Conservation (phyloP, 768 basidiomycete genomes). For the Coprinopsis cinerea region DNA sequence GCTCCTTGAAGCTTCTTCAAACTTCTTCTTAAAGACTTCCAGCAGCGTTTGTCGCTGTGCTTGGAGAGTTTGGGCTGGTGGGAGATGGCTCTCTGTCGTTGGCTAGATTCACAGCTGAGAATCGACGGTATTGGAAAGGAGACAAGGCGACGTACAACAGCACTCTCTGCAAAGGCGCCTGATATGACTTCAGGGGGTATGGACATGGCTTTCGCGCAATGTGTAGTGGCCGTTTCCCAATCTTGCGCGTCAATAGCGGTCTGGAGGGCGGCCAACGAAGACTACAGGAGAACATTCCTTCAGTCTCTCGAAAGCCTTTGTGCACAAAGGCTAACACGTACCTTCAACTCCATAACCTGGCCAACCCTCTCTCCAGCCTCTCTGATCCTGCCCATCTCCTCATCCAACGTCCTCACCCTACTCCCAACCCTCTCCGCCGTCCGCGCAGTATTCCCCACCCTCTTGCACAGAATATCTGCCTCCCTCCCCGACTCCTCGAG, state of each 20-base stretch:
- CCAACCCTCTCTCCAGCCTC: slow-evolving; percentile 89
- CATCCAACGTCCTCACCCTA: slow-evolving; percentile 81
- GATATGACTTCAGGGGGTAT: slow-evolving; percentile 72
- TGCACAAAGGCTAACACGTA: slow-evolving; percentile 22
- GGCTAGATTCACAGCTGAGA: slow-evolving; percentile 53
- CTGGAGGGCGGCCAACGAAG: slow-evolving; percentile 42
- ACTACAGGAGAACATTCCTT: slow-evolving; percentile 22
- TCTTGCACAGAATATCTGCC: slow-evolving; percentile 45
- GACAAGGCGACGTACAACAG: slow-evolving; percentile 57
- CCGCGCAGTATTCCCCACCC: slow-evolving; percentile 65
- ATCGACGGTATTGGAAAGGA: background rate
- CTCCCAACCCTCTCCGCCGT: slow-evolving; percentile 90
- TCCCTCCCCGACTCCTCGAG: slow-evolving; percentile 61
- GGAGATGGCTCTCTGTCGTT: slow-evolving; percentile 79
- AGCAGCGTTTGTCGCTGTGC: slow-evolving; percentile 71
- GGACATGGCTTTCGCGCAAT: slow-evolving; percentile 87
- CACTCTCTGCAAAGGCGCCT: slow-evolving; percentile 79
- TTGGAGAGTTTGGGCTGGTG: slow-evolving; percentile 79
- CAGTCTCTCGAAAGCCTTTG: background rate
- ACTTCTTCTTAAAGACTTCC: slow-evolving; percentile 70
- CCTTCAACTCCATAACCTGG: slow-evolving; percentile 95
- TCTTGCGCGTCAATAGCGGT: slow-evolving; percentile 80
- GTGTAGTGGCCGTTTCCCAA: slow-evolving; percentile 92
- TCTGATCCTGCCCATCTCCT: slow-evolving; percentile 86
- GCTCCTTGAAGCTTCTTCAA: slow-evolving; percentile 72